These are phyloP conservation scores for Ophiostoma sp. DNA, from an alignment of 2,329 filamentous ascomycete species.

Conservation along the genomic window DNA sequence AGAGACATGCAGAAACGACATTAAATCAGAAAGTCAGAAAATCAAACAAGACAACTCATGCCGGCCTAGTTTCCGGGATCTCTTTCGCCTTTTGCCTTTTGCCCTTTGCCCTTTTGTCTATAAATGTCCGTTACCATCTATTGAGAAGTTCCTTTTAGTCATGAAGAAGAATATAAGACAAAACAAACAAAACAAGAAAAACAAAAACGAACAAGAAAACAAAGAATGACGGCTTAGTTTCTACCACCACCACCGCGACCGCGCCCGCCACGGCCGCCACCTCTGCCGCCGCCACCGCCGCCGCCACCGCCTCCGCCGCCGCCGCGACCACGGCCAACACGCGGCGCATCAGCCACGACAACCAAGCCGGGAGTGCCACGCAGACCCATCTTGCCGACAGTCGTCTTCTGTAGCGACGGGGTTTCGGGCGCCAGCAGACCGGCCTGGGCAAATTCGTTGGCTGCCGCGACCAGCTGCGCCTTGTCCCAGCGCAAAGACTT, in stretches of 20 bases:
- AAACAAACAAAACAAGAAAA: not conserved
- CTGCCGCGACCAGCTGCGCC: constrained; percentile 44
- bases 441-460: constrained; percentile 45
- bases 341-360: constrained; percentile 41
- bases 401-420: constrained; percentile 44
- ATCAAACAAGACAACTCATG: not conserved
- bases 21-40: not conserved
- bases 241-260: constrained; percentile 6
- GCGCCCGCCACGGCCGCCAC: constrained; percentile 1
- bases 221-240: not conserved
- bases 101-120: constrained; percentile 14
- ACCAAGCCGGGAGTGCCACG: constrained; percentile 46
- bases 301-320: constrained; percentile 16
- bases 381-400: constrained; percentile 53
- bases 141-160: not conserved
- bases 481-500: constrained; percentile 42
- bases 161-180: not conserved
- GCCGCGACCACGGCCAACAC: constrained; percentile 18
- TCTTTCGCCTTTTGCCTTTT: not conserved
- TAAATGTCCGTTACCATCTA: constrained; percentile 7
- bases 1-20: too few species aligned
- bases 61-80: not conserved
- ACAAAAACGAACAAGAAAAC: not conserved
- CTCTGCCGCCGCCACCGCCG: not conserved
- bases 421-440: constrained; percentile 45